Base-by-base conservation (phyloP, 2,329 filamentous ascomycete genomes). In the Aspergillus eucalypticola region DNA sequence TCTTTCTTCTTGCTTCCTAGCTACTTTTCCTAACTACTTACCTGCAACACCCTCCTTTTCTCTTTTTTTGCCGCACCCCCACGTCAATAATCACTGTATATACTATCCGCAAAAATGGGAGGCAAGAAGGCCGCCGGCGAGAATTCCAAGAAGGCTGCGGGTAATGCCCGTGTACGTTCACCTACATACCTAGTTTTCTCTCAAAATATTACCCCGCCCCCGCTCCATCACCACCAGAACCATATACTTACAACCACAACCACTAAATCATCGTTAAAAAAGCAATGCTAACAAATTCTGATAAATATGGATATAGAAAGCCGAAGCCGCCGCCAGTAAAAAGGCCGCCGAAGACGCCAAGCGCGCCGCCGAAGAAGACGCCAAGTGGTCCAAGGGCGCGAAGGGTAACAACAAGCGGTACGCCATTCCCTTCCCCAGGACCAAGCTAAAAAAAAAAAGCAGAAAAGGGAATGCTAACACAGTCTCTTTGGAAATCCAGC, bases 351-450 rank as follows among this genome's bases (percentile, higher is more conserved):
- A 88, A 61, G 85, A 91, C 41, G 79, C 84, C 39, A 88, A 88
- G 77, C 84, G 82, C 56, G 86, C 86, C 4, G 85, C 82, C 2
- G 86, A 77, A 27, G 94, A 97, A 71, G 85, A 88, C 4, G 83
- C 85, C 57, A 83, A 96, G 69, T 99, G 95, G 95, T 71, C 83
- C 10, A 92, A 95, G 78, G 95, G 95, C 42, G 76, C 91, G 56
- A 99, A 98, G 82, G 89, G 84, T 67, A 91, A 81, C 70, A 82
- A 88, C 44, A 99, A 96, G 81, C 96, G 96, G 92, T 96, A 79
- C 76, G 87, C 29, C 53, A 13, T 35, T 8, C n/a, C 39, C 6
- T 19, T 25, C 13, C 10, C 19, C 8, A 27, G 0, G 7, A 27
- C 25, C 25, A 27, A 25, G 23, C 7, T 25, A 7, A 25, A 25